Conservation (phyloP, 1,284 basidiomycete species). For the Fomitopsis betulina region DNA sequence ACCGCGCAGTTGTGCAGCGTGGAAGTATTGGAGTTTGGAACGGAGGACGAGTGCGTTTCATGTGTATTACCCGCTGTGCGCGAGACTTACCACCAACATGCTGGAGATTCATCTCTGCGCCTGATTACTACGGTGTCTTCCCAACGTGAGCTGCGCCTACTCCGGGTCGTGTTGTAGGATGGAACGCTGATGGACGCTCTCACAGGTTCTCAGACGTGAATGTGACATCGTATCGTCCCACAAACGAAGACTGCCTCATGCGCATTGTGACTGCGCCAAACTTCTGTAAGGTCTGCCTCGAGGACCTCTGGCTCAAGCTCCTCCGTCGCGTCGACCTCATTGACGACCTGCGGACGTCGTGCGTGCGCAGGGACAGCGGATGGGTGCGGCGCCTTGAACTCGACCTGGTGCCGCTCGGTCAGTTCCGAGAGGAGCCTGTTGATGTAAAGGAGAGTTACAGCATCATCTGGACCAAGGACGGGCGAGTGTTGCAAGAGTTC, state of each 20-base stretch:
- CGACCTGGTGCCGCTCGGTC: conserved; percentile 53
- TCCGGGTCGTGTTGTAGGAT: not conserved
- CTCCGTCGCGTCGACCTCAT: conserved; percentile 56
- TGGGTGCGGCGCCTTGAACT: conserved; percentile 34
- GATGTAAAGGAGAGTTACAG: conserved; percentile 44
- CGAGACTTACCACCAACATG: not conserved
- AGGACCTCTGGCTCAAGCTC: conserved; percentile 68
- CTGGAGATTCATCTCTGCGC: conserved; percentile 54
- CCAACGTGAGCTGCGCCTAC: conserved; percentile 51
- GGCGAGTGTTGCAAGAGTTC: conserved; percentile 35
- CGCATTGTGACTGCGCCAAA: conserved; percentile 64
- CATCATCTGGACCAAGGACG: conserved; percentile 51
- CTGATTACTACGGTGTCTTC: conserved; percentile 67
- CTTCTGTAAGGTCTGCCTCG: conserved; percentile 74
- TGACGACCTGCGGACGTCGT: conserved; percentile 42
- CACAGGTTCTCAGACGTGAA: conserved; percentile 57
- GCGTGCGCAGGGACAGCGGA: conserved; percentile 18
- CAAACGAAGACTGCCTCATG: conserved; percentile 85
- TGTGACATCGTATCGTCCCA: conserved; percentile 65
- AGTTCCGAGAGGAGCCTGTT: conserved; percentile 40
- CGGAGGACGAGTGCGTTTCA: conserved; percentile 49
- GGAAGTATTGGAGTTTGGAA: conserved; percentile 76
- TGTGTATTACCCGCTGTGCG: not conserved
- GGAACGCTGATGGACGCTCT: conserved; percentile 2
- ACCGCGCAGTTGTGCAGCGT: conserved; percentile 71